Conservation (phyloP, 1,284 basidiomycete genomes). For the Cryptococcus amylolentus region DNA sequence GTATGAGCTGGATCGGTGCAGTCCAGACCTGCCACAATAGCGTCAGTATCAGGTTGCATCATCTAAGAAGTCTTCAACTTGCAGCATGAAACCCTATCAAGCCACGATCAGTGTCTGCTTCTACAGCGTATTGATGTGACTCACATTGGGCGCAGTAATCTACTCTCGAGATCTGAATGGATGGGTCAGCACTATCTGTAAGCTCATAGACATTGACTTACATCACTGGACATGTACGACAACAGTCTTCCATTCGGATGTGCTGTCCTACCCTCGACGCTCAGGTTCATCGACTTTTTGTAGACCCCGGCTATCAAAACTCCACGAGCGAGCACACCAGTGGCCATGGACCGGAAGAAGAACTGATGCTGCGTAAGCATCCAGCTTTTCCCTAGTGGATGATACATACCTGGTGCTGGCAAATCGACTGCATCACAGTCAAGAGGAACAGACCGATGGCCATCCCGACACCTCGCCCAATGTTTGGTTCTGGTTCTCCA, state of each 20-base stretch:
- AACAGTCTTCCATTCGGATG: constrained; percentile 71
- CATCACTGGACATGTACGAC: constrained; percentile 89
- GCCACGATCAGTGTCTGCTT: neutral
- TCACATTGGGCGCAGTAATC: constrained; percentile 45
- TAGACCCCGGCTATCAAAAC: constrained; percentile 89
- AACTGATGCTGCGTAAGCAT: neutral
- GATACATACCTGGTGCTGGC: constrained; percentile 59
- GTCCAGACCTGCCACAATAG: constrained; percentile 54
- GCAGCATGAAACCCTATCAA: constrained; percentile 56
- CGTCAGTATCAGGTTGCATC: neutral
- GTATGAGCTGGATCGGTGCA: constrained; percentile 55
- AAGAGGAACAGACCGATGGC: constrained; percentile 67
- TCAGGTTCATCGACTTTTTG: constrained; percentile 60
- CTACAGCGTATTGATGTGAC: neutral
- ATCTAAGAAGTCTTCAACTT: neutral
- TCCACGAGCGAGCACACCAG: constrained; percentile 76
- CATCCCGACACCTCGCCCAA: constrained; percentile 71
- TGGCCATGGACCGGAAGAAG: constrained; percentile 56
- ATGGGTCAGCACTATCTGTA: constrained; percentile 66
- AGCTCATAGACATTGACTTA: constrained; percentile 76
- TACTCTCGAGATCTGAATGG: constrained; percentile 36
- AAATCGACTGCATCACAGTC: constrained; percentile 65
- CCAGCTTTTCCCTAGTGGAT: neutral
- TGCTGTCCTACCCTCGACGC: constrained; percentile 70
- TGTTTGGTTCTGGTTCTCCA: constrained; percentile 50